Conservation (phyloP, 129 eudicot species). For the Tagetes patula region DNA sequence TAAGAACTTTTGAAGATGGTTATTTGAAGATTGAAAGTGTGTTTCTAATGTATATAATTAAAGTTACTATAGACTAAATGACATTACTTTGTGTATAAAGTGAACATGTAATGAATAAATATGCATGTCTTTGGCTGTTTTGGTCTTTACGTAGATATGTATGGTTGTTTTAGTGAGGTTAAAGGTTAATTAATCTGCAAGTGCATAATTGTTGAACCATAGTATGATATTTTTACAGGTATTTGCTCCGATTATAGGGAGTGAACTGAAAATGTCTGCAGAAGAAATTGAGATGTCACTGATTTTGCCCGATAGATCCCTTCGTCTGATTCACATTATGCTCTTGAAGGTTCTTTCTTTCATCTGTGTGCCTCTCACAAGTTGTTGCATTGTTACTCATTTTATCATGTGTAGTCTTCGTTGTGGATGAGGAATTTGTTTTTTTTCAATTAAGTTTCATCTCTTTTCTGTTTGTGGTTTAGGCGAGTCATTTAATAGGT, state of each 20-base stretch:
- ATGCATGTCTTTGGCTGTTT: neutral
- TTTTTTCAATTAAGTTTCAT: conserved; percentile 5
- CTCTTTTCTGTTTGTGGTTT: conserved; percentile 12
- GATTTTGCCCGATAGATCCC: conserved; percentile 54
- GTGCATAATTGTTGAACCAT: neutral
- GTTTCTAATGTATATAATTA: neutral
- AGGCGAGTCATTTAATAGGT: conserved; percentile 1
- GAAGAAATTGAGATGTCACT: conserved; percentile 79
- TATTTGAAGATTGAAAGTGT: conserved; percentile 11
- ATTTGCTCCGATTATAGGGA: conserved; percentile 64
- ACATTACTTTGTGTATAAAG: neutral
- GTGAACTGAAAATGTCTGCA: conserved; percentile 62
- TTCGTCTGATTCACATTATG: conserved; percentile 60
- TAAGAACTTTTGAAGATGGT: conserved; percentile 11
- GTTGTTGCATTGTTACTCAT: conserved; percentile 5
- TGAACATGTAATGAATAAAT: conserved; percentile 12
- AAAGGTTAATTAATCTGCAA: neutral
- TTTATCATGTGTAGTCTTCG: conserved; percentile 6
- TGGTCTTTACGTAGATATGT: neutral
- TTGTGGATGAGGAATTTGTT: conserved; percentile 4
- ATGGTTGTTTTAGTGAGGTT: conserved; percentile 16
- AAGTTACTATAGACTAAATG: conserved; percentile 13
- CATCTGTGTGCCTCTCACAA: neutral
- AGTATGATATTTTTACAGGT: conserved; percentile 46
- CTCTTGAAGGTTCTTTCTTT: conserved; percentile 67